Evolutionary conservation across 139 green algal species (phyloP).

Genomic region (Desmodesmus armatus): DNA sequence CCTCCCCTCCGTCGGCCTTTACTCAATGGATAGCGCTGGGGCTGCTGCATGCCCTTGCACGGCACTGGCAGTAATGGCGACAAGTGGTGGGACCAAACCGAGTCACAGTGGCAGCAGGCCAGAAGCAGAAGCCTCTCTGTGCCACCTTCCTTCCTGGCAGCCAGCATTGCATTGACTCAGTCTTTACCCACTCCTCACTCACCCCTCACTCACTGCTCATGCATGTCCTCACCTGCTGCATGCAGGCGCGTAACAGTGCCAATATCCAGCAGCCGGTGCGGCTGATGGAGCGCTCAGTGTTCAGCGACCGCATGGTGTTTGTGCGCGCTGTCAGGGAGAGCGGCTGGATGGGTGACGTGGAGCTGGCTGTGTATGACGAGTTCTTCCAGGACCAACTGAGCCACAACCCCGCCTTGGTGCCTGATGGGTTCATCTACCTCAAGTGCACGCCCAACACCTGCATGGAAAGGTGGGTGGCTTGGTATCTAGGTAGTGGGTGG

Average conservation of each 20-base stretch:
- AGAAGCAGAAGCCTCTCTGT: neutral
- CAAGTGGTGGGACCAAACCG: no score
- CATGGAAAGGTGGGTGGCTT: slow-evolving; percentile 48
- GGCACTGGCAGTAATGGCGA: no score
- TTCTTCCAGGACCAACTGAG: slow-evolving; percentile 77
- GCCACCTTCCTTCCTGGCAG: neutral
- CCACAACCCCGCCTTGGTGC: slow-evolving; percentile 75
- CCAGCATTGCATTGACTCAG: neutral
- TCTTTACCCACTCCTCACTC: no score
- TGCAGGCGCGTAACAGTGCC: slow-evolving; percentile 37
- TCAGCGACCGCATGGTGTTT: slow-evolving; percentile 98
- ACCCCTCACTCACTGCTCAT: no score
- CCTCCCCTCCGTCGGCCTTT: no score
- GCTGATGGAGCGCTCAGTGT: slow-evolving; percentile 96
- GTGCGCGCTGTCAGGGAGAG: slow-evolving; percentile 89
- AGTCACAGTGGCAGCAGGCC: no score
- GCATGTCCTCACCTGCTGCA: no score
- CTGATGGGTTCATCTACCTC: slow-evolving; percentile 98
- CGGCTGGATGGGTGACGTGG: slow-evolving; percentile 87
- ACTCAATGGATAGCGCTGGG: no score
- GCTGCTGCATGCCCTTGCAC: no score
- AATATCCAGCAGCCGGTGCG: slow-evolving; percentile 64
- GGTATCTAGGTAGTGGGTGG: no score
- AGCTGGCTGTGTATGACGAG: slow-evolving; percentile 87
- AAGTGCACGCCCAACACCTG: slow-evolving; percentile 36